Percentiles rank a stretch among this genome's conserved stretches.
Conservation (phyloP, 2,329 filamentous ascomycete genomes). For the Diaporthe longicolla region DNA sequence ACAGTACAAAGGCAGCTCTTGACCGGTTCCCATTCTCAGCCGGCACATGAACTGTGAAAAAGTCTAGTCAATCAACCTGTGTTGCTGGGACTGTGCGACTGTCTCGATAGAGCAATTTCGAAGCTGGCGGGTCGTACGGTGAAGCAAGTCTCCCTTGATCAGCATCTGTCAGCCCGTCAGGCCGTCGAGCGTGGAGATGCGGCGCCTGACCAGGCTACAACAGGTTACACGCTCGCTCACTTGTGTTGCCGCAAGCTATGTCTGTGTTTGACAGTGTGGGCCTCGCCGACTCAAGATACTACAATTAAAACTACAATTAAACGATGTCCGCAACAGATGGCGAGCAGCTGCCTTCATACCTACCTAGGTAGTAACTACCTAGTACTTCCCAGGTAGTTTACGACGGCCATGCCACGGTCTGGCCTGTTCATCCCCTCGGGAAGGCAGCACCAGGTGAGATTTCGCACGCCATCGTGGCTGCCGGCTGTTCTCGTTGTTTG, state of each 20-base stretch:
- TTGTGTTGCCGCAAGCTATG: slow-evolving; percentile 21
- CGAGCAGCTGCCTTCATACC: no score
- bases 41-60: neutral
- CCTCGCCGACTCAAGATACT: slow-evolving; percentile 22
- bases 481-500: slow-evolving; percentile 8
- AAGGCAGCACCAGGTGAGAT: slow-evolving; percentile 4
- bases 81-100: neutral
- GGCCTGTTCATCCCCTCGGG: neutral
- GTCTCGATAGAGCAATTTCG: neutral
- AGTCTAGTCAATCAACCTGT: neutral
- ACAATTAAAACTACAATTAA: neutral
- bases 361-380: no score
- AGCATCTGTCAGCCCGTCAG: no score
- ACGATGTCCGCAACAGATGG: neutral
- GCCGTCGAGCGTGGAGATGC: neutral
- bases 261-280: slow-evolving; percentile 10
- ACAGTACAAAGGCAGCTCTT: neutral
- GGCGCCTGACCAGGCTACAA: neutral
- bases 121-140: neutral
- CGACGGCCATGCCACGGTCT: neutral
- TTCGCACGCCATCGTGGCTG: slow-evolving; percentile 1
- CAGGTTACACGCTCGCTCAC: slow-evolving; percentile 20
- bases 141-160: no score
- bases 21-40: neutral
- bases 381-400: no score